These are phyloP conservation scores for Nannochloropsis salina DNA, from an alignment of 108 stramenopile species.

Conservation along the genomic window DNA sequence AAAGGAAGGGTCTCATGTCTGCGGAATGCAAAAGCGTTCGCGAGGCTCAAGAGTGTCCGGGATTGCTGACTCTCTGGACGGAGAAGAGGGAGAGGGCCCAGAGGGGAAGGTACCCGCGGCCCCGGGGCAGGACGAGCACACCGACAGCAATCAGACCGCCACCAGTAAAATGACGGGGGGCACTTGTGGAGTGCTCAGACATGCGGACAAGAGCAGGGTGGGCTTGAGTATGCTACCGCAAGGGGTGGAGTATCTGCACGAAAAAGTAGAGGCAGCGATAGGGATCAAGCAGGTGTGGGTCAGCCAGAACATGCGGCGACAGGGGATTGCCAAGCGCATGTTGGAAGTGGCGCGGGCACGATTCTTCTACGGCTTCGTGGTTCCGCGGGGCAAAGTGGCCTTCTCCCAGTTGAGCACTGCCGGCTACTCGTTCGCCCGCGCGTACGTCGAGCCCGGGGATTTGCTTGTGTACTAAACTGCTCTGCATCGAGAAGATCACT, in stretches of 20 bases:
- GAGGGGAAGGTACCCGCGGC: not conserved
- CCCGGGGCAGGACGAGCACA: not conserved
- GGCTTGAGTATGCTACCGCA: not conserved
- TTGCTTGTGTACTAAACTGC: not conserved
- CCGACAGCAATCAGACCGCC: not conserved
- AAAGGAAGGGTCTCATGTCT: not conserved
- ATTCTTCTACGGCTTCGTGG: not conserved
- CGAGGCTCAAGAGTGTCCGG: no score
- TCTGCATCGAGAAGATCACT: no score
- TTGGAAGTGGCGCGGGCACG: constrained; percentile 12
- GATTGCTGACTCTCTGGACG: not conserved
- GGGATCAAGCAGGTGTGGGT: constrained; percentile 1
- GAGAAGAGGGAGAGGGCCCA: not conserved
- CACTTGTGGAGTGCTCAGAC: not conserved
- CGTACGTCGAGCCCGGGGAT: not conserved
- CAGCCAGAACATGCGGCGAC: not conserved
- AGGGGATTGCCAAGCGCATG: not conserved
- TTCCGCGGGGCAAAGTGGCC: not conserved
- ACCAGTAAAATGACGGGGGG: not conserved
- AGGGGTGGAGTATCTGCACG: not conserved
- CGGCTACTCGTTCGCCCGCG: not conserved
- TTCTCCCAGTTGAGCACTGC: not conserved
- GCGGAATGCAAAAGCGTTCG: not conserved
- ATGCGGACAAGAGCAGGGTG: not conserved
- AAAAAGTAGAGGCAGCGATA: not conserved